These are phyloP conservation scores for Penicillium vulpinum DNA, from an alignment of 2,329 filamentous ascomycete genomes.

Conservation along the genomic window DNA sequence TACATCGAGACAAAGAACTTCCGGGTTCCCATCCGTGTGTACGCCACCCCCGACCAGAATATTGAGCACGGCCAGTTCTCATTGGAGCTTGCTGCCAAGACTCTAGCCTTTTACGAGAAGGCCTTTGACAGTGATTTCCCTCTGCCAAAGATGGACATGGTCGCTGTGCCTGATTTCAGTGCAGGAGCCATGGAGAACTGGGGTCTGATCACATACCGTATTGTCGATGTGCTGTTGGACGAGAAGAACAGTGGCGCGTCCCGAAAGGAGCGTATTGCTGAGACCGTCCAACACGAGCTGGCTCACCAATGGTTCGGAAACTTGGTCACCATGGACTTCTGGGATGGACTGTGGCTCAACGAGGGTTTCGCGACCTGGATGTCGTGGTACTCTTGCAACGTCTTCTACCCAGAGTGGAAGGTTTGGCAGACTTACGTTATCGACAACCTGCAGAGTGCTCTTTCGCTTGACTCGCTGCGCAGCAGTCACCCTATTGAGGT, in stretches of 20 bases:
- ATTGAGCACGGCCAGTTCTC: conserved; percentile 92
- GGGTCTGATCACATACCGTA: conserved; percentile 92
- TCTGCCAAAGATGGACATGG: conserved; percentile 93
- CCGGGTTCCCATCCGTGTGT: conserved; percentile 90
- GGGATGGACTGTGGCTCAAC: conserved; percentile 96
- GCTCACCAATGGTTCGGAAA: conserved; percentile 99
- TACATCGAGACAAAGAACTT: conserved; percentile 91
- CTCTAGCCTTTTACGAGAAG: conserved; percentile 92
- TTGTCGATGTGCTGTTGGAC: conserved; percentile 86
- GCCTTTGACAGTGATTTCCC: conserved; percentile 86
- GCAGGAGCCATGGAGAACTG: conserved; percentile 98
- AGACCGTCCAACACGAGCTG: conserved; percentile 94
- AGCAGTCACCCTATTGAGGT: conserved; percentile 97
- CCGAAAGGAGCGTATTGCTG: conserved; percentile 88
- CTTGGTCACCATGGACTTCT: conserved; percentile 97
- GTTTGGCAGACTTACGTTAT: conserved; percentile 96
- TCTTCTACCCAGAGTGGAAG: conserved; percentile 97
- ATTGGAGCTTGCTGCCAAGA: conserved; percentile 82
- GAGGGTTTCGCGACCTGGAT: conserved; percentile 90
- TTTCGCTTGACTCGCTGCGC: conserved; percentile 83
- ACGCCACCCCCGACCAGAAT: conserved; percentile 83
- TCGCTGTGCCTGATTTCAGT: conserved; percentile 93
- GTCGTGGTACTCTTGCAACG: conserved; percentile 92
- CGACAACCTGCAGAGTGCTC: conserved; percentile 83
- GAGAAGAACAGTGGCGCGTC: conserved; percentile 87